These are phyloP conservation scores for Talaromyces sp. DNA, from an alignment of 2,329 filamentous ascomycete species.

Conservation along the genomic window DNA sequence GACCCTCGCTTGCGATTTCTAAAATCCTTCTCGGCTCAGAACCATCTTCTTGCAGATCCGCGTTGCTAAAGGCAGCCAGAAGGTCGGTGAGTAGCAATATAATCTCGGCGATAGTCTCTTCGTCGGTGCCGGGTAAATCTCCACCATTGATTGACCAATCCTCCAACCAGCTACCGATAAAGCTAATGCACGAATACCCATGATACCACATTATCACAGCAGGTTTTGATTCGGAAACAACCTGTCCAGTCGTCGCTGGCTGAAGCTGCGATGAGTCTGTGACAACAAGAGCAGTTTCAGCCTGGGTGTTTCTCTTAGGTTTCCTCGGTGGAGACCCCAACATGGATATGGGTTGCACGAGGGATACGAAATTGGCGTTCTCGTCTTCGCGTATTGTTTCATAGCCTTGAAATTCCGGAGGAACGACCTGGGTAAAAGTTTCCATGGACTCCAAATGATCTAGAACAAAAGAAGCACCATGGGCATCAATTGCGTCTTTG, in stretches of 20 bases:
- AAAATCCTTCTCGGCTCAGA: slow-evolving; percentile 39
- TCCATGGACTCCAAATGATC: slow-evolving; percentile 63
- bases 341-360: slow-evolving; percentile 53
- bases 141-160: slow-evolving; percentile 43
- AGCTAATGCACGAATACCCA: slow-evolving; percentile 70
- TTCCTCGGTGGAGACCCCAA: slow-evolving; percentile 25
- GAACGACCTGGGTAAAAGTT: slow-evolving; percentile 72
- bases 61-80: slow-evolving; percentile 43
- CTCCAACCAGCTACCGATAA: slow-evolving; percentile 65
- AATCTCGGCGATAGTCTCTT: slow-evolving; percentile 64
- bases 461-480: slow-evolving; percentile 50
- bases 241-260: slow-evolving; percentile 41
- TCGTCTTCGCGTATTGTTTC: slow-evolving; percentile 78
- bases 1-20: slow-evolving; percentile 44
- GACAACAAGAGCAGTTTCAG: slow-evolving; percentile 29
- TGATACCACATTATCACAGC: slow-evolving; percentile 70
- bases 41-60: slow-evolving; percentile 27
- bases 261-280: slow-evolving; percentile 33
- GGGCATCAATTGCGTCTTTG: slow-evolving; percentile 38
- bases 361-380: slow-evolving; percentile 70
- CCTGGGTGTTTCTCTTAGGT: slow-evolving; percentile 16
- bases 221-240: slow-evolving; percentile 71
- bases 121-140: slow-evolving; percentile 48
- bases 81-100: slow-evolving; percentile 69
- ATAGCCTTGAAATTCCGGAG: slow-evolving; percentile 65